A percentile compares a stretch with the other conserved stretches of the same genome.
These are phyloP conservation scores for Malus domestica DNA, from an alignment of 306 rosid genomes.

Conservation along the genomic window ASM211411v1 NC_041797.1:15313001-15313500, in stretches of 20 bases:
- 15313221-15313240: background rate
- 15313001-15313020: constrained; percentile 57
- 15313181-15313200: background rate
- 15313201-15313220: background rate
- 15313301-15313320: constrained; percentile 54
- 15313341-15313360: constrained; percentile 75
- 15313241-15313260: background rate
- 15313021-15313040: constrained; percentile 79
- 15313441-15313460: constrained; percentile 20
- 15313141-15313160: background rate
- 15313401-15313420: constrained; percentile 54
- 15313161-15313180: background rate
- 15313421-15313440: constrained; percentile 75
- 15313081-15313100: background rate
- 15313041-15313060: constrained; percentile 18
- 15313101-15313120: background rate
- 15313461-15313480: background rate
- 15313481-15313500: constrained; percentile 2
- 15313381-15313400: constrained; percentile 80
- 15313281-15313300: constrained; percentile 50
- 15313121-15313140: background rate
- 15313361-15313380: constrained; percentile 92
- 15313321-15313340: constrained; percentile 19
- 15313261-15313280: background rate
- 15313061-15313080: constrained; percentile 7